These are phyloP conservation scores for Coemansia interrupta DNA, from an alignment of 192 early-diverging fungal genomes.

Conservation along the genomic window DNA sequence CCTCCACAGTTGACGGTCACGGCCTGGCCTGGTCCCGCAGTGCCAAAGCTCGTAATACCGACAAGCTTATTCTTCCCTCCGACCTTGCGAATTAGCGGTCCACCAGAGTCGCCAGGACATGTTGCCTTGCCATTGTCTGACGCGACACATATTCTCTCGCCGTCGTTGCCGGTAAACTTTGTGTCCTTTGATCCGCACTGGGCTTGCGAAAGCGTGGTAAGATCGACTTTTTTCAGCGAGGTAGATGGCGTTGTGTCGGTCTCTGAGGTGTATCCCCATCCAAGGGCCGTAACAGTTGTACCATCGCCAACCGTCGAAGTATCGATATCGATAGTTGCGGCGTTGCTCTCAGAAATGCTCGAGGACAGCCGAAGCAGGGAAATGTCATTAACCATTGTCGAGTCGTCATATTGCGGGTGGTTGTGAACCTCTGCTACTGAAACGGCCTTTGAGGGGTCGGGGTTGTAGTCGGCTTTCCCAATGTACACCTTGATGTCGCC, in stretches of 20 bases:
- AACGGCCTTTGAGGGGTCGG: constrained; percentile 27
- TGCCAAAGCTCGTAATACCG: constrained; percentile 55
- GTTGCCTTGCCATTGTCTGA: constrained; percentile 38
- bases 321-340: constrained; percentile 27
- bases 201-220: constrained; percentile 25
- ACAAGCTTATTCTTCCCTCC: constrained; percentile 37
- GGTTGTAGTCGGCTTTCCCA: constrained; percentile 30
- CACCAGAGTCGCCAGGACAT: constrained; percentile 55
- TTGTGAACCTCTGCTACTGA: constrained; percentile 24
- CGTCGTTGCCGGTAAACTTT: constrained; percentile 46
- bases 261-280: constrained; percentile 48
- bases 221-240: constrained; percentile 33
- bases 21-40: constrained; percentile 30
- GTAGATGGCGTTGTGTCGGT: constrained; percentile 24
- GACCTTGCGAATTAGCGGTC: constrained; percentile 45
- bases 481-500: constrained; percentile 33
- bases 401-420: constrained; percentile 54
- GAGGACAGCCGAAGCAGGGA: constrained; percentile 36
- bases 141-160: constrained; percentile 42
- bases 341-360: constrained; percentile 14
- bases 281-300: constrained; percentile 34
- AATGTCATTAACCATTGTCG: constrained; percentile 50
- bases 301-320: constrained; percentile 31
- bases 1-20: constrained; percentile 39
- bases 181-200: constrained; percentile 41